Evolutionary conservation across 176 grass and related monocot species (phyloP).

Genomic region (Pontederia paniculata): DNA sequence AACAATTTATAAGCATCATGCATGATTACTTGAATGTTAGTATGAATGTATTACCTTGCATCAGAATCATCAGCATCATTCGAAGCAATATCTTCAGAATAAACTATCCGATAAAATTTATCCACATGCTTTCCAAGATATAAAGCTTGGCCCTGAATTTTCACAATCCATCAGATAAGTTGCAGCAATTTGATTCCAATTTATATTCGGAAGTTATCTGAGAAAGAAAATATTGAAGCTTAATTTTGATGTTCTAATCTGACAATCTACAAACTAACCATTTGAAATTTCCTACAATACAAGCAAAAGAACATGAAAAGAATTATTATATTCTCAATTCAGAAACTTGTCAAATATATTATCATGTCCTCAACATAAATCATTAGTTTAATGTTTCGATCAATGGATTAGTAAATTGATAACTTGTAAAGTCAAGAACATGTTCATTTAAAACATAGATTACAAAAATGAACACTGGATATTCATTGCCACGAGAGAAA

Average conservation of each 20-base stretch:
- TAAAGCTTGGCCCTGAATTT: conserved; percentile 67
- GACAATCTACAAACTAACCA: too few relatives aligned
- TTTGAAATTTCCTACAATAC: too few relatives aligned
- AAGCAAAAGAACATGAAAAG: too few relatives aligned
- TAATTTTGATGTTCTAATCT: too few relatives aligned
- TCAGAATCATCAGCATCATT: conserved; percentile 47
- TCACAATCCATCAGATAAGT: conserved; percentile 14
- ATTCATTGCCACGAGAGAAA: too few relatives aligned
- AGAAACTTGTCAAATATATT: too few relatives aligned
- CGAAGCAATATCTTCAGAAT: conserved; percentile 78
- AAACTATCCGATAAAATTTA: conserved; percentile 47
- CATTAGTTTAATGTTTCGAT: too few relatives aligned
- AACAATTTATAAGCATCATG: not conserved
- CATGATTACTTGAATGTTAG: not conserved
- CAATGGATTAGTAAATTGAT: not conserved
- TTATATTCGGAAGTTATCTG: not conserved
- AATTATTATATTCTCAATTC: too few relatives aligned
- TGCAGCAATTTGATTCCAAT: conserved; percentile 4
- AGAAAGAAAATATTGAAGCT: too few relatives aligned
- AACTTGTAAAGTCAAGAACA: not conserved
- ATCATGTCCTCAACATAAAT: too few relatives aligned
- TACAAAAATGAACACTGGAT: not conserved
- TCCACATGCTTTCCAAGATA: conserved; percentile 46
- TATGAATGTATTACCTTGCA: conserved; percentile 57
- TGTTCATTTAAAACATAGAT: not conserved